Evolutionary conservation across 257 asterid genomes (phyloP).

Genomic region (Solanum habrochaites): DNA sequence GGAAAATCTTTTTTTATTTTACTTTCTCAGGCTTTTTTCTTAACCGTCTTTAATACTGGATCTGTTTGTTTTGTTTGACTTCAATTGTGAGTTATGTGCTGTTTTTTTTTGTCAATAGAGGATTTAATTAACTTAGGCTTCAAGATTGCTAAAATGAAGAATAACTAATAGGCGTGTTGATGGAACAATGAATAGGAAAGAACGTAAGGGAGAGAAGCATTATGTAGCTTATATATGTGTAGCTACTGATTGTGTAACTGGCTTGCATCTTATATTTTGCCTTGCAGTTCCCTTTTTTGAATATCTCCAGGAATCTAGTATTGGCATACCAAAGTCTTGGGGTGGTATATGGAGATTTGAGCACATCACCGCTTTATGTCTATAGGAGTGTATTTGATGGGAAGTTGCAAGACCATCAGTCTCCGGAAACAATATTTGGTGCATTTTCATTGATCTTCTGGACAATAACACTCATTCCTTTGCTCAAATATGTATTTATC

Average conservation of each 20-base stretch:
- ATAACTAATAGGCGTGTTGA: not conserved
- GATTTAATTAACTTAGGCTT: not conserved
- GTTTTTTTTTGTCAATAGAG: not conserved
- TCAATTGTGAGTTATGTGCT: not conserved
- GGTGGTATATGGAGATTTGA: constrained; percentile 30
- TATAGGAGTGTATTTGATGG: constrained; percentile 21
- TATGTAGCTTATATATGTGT: not conserved
- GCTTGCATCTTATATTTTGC: not conserved
- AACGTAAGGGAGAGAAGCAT: not conserved
- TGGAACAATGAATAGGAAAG: not conserved
- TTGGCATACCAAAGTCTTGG: constrained; percentile 31
- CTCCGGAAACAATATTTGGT: constrained; percentile 22
- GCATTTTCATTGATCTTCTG: constrained; percentile 29
- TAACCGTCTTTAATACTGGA: not conserved
- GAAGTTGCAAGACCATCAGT: constrained; percentile 11
- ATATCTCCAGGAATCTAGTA: constrained; percentile 2
- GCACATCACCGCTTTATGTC: constrained; percentile 32
- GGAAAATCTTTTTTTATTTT: not conserved
- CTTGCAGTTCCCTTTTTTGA: not conserved
- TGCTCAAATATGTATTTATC: constrained; percentile 16
- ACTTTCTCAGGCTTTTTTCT: not conserved
- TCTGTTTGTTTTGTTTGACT: not conserved
- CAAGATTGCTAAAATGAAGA: not conserved
- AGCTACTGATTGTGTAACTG: not conserved
- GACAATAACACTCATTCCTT: constrained; percentile 27